A percentile compares a stretch with the other conserved stretches of the same genome.
These are phyloP conservation scores for Euphorbia lathyris DNA, from an alignment of 345 rosid species.

Conservation along the genomic window DNA sequence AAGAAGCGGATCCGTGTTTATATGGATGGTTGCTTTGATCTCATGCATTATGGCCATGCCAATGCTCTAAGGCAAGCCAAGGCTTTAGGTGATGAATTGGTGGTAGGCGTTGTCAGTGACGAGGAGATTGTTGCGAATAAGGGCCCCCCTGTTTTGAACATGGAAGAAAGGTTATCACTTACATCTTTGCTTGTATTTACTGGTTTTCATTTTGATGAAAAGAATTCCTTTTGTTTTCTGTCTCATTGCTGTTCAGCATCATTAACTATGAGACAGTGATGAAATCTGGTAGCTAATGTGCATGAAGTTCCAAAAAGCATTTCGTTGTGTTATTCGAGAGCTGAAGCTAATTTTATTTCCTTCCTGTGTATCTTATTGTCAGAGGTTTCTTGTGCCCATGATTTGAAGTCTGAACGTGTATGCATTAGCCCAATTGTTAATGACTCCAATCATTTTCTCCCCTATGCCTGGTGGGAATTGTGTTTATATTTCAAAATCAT, in stretches of 20 bases:
- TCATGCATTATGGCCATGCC: constrained; percentile 97
- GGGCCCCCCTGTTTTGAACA: constrained; percentile 87
- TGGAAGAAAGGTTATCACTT: constrained; percentile 69
- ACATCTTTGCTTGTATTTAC: background rate
- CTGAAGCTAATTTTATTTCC: background rate
- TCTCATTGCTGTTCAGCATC: background rate
- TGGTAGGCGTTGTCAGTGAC: constrained; percentile 86
- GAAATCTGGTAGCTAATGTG: background rate
- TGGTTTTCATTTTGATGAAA: background rate
- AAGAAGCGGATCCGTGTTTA: constrained; percentile 73
- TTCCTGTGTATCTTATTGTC: too few relatives aligned
- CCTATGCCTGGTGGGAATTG: background rate
- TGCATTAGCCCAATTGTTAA: background rate
- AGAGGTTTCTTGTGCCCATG: background rate
- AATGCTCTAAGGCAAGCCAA: constrained; percentile 89
- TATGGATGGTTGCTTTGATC: constrained; percentile 99
- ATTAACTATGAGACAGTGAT: background rate
- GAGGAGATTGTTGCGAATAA: constrained; percentile 92
- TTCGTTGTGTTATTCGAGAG: background rate
- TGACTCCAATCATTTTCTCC: background rate
- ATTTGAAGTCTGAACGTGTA: background rate
- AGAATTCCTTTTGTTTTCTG: background rate
- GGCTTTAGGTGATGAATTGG: constrained; percentile 86
- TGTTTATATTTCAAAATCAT: background rate
- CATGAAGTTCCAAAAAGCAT: background rate